Conservation (phyloP, 768 basidiomycete genomes). For the Boletus subparvulus region DNA sequence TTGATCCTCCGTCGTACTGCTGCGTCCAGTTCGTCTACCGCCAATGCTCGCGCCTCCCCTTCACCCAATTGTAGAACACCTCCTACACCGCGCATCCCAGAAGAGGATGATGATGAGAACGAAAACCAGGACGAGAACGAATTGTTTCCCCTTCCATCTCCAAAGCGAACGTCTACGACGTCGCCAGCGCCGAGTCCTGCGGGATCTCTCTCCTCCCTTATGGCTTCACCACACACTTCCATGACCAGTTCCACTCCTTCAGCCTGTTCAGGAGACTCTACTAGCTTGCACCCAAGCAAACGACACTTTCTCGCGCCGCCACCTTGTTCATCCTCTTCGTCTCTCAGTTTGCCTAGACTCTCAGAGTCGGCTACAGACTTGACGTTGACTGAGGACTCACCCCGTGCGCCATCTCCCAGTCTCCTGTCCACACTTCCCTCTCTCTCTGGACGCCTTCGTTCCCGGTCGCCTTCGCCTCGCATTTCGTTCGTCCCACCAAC, state of each 20-base stretch:
- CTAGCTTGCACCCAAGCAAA: neutral
- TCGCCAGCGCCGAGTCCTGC: conserved; percentile 39
- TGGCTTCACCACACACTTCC: neutral
- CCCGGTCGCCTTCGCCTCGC: conserved; percentile 7
- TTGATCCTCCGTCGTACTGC: neutral
- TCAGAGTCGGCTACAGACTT: conserved; percentile 14
- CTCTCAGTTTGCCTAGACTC: conserved; percentile 22
- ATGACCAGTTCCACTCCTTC: conserved; percentile 17
- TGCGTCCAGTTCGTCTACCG: neutral
- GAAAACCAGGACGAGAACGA: conserved; percentile 56
- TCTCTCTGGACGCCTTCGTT: conserved; percentile 21
- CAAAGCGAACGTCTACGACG: conserved; percentile 49
- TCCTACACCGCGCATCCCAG: conserved; percentile 29
- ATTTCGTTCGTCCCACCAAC: conserved; percentile 11
- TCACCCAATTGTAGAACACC: conserved; percentile 14
- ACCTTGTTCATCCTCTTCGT: conserved; percentile 24
- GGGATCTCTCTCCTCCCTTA: conserved; percentile 30
- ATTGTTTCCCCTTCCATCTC: conserved; percentile 60
- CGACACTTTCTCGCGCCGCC: conserved; percentile 24
- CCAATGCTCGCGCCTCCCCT: neutral
- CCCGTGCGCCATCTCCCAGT: conserved; percentile 23
- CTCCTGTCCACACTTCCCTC: conserved; percentile 23
- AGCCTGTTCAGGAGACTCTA: conserved; percentile 16
- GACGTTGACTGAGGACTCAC: conserved; percentile 1
- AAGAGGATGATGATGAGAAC: conserved; percentile 43